phyloP scores from a whole-genome alignment of 257 asterid genomes.

The Datura wrightii region DNA sequence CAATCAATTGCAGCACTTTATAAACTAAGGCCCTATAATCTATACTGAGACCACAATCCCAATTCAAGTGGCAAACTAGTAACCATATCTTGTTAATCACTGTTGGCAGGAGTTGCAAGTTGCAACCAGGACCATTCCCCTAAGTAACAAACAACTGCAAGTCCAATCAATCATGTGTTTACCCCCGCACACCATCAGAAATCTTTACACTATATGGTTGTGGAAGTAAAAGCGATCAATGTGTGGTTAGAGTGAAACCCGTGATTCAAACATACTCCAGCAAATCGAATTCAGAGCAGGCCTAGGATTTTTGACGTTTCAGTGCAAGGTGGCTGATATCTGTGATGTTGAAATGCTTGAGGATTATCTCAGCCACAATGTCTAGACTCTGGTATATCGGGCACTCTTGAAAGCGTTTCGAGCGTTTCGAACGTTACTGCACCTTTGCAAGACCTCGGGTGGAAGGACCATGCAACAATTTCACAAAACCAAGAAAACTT shows the following conservation, averaged over 20 bases:
- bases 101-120: slow-evolving; percentile 29
- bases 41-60: slow-evolving; percentile 21
- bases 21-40: slow-evolving; percentile 25
- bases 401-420: slow-evolving; percentile 8
- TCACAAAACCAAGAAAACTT: slow-evolving; percentile 59
- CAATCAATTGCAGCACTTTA: not conserved
- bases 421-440: slow-evolving; percentile 35
- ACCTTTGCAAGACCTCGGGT: slow-evolving; percentile 49
- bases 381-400: not conserved
- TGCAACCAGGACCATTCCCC: slow-evolving; percentile 18
- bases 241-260: not conserved
- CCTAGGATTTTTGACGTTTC: not conserved
- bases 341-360: not conserved
- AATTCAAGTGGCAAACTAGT: slow-evolving; percentile 20
- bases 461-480: slow-evolving; percentile 58
- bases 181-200: slow-evolving; percentile 22
- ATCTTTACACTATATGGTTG: slow-evolving; percentile 20
- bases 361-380: slow-evolving; percentile 16
- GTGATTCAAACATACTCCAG: not conserved
- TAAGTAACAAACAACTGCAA: slow-evolving; percentile 8
- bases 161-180: not conserved
- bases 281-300: not conserved
- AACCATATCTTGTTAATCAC: slow-evolving; percentile 22
- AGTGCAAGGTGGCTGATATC: not conserved
- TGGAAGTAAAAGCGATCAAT: not conserved